Percentiles rank a stretch among this genome's conserved stretches.
Conservation (phyloP, 1,284 basidiomycete species). For the Leccinum fuscescens region DNA sequence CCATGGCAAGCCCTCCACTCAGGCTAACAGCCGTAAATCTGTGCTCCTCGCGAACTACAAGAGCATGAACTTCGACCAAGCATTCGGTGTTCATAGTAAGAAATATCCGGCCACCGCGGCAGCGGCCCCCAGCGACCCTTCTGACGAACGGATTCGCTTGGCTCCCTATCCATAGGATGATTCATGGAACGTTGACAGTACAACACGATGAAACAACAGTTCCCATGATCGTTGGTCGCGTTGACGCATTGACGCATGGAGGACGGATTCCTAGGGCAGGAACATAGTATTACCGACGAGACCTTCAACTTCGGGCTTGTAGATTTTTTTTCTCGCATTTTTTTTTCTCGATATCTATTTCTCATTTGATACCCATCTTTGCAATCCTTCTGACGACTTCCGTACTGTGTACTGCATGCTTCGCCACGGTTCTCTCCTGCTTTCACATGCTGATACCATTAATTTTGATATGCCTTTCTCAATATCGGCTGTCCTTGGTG, state of each 20-base stretch:
- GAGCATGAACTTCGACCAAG: conserved; percentile 44
- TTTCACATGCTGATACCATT: neutral
- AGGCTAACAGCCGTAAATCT: conserved; percentile 33
- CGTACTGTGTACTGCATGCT: conserved; percentile 2
- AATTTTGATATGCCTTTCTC: neutral
- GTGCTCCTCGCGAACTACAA: conserved; percentile 31
- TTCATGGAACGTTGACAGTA: conserved; percentile 4
- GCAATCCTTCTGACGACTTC: conserved; percentile 4
- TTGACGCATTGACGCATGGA: neutral
- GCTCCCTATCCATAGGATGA: conserved; percentile 40
- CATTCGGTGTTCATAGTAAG: conserved; percentile 45
- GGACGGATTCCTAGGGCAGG: neutral
- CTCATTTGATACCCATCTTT: neutral
- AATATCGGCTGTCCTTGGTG: neutral
- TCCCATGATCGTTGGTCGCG: neutral
- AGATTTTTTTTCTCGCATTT: neutral
- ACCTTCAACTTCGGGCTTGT: neutral
- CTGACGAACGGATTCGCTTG: conserved; percentile 46
- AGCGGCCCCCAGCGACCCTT: conserved; percentile 8
- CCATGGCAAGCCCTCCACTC: conserved; percentile 47
- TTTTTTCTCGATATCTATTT: neutral
- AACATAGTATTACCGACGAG: neutral
- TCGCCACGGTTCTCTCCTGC: conserved; percentile 1
- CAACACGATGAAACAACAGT: conserved; percentile 5
- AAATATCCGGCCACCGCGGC: conserved; percentile 15